Percentiles rank a stretch among this genome's conserved stretches.
Evolutionary conservation across 1,139 yeast species (phyloP).

Genomic region (Saccharomyces uvarum): DNA sequence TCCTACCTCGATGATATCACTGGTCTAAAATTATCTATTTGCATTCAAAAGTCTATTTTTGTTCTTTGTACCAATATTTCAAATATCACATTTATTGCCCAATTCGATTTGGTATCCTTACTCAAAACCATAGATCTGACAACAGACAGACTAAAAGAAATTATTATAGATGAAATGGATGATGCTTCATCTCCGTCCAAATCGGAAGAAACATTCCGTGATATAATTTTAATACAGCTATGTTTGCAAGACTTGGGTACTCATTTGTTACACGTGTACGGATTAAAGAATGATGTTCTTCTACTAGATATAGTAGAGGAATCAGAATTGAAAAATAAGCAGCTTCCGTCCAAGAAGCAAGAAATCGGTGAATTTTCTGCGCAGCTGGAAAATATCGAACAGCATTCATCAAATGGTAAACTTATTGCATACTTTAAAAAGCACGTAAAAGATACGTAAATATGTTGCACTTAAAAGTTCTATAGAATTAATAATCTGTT

Average conservation of each 20-base stretch:
- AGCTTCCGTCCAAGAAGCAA: conserved; percentile 3
- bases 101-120: conserved; percentile 17
- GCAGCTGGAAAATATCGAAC: neutral
- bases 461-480: neutral
- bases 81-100: conserved; percentile 15
- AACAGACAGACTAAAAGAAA: conserved; percentile 23
- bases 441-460: neutral
- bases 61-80: conserved; percentile 22
- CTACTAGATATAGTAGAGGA: conserved; percentile 10
- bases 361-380: neutral
- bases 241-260: conserved; percentile 10
- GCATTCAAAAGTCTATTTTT: conserved; percentile 10
- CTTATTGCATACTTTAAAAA: neutral
- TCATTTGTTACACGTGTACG: conserved; percentile 12
- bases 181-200: neutral
- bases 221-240: conserved; percentile 7
- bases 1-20: conserved; percentile 10
- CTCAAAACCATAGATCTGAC: conserved; percentile 18
- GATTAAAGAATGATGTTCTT: conserved; percentile 12
- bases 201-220: neutral
- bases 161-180: conserved; percentile 14
- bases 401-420: neutral
- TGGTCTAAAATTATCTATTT: conserved; percentile 2
- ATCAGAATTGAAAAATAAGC: conserved; percentile 12
- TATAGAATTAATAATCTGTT: neutral